Evolutionary conservation across 495 filamentous ascomycete species (phyloP).

Genomic region (Xylaria scruposa): DNA sequence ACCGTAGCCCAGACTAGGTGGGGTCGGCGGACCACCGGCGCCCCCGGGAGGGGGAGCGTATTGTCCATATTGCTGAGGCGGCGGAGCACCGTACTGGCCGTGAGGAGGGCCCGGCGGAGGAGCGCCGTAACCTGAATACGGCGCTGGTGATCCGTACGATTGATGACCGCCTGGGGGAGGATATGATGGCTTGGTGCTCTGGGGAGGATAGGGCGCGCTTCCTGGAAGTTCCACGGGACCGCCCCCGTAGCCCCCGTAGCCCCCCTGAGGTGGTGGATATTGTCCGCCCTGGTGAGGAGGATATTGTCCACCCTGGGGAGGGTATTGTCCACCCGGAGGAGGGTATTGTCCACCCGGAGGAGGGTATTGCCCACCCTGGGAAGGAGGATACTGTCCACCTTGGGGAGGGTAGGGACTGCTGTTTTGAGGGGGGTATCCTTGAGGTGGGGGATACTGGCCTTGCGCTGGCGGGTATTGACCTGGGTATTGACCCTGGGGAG

Average conservation of each 20-base stretch:
- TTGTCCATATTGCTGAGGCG: slow-evolving; percentile 41
- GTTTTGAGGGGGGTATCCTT: slow-evolving; percentile 35
- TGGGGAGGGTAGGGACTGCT: slow-evolving; percentile 35
- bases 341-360: no score
- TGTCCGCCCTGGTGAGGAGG: slow-evolving; percentile 30
- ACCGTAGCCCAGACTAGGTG: slow-evolving; percentile 67
- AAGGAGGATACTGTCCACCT: slow-evolving; percentile 29
- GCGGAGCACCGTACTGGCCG: slow-evolving; percentile 54
- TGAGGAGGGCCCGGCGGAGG: slow-evolving; percentile 48
- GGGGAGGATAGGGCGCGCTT: slow-evolving; percentile 32
- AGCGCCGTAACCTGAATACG: slow-evolving; percentile 41
- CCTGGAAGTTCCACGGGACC: slow-evolving; percentile 30
- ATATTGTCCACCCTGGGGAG: slow-evolving; percentile 30
- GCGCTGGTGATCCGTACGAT: slow-evolving; percentile 43
- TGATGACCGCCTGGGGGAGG: slow-evolving; percentile 37
- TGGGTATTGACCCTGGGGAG: slow-evolving; percentile 39
- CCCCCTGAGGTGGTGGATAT: slow-evolving; percentile 31
- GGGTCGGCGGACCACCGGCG: slow-evolving; percentile 52
- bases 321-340: slow-evolving; percentile 31
- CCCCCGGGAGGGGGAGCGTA: slow-evolving; percentile 31
- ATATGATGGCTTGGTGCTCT: slow-evolving; percentile 34
- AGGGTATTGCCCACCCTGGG: slow-evolving; percentile 31
- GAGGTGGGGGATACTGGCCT: slow-evolving; percentile 31
- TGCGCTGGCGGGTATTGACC: slow-evolving; percentile 48
- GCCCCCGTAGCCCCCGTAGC: slow-evolving; percentile 19